These are phyloP conservation scores for Irpex lacteus DNA, from an alignment of 1,284 basidiomycete genomes.

Conservation along the genomic window DNA sequence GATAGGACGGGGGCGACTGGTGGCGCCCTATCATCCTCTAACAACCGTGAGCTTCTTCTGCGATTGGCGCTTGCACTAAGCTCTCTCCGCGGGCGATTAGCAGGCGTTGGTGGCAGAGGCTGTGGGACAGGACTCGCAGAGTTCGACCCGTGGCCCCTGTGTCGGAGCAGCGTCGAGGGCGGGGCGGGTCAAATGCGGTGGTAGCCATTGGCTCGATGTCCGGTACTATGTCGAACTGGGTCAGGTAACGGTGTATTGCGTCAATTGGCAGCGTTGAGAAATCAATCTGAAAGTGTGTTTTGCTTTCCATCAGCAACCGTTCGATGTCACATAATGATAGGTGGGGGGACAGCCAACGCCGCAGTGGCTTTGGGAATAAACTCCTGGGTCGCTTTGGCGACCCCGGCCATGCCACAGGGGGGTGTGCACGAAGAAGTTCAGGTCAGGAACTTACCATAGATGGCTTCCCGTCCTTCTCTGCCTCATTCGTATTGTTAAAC, in stretches of 20 bases:
- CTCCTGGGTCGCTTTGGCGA: neutral
- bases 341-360: neutral
- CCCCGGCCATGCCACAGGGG: neutral
- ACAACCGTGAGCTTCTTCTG: slow-evolving; percentile 61
- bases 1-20: slow-evolving; percentile 57
- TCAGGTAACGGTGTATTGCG: slow-evolving; percentile 66
- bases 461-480: neutral
- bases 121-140: slow-evolving; percentile 26
- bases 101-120: slow-evolving; percentile 46
- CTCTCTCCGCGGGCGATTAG: slow-evolving; percentile 67
- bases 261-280: slow-evolving; percentile 60
- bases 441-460: slow-evolving; percentile 2
- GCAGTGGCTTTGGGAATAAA: neutral
- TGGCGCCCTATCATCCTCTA: slow-evolving; percentile 56
- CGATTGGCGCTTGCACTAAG: slow-evolving; percentile 48
- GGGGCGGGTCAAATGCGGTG: slow-evolving; percentile 60
- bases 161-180: slow-evolving; percentile 55
- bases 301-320: slow-evolving; percentile 6
- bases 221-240: slow-evolving; percentile 67
- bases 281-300: slow-evolving; percentile 51
- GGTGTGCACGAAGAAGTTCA: neutral
- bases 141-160: slow-evolving; percentile 41
- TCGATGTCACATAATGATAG: slow-evolving; percentile 2
- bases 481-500: neutral
- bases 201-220: slow-evolving; percentile 67